Percentiles rank a stretch among this genome's conserved stretches.
phyloP scores from a whole-genome alignment of 345 rosid species.

The Eucalyptus coolabah region DNA sequence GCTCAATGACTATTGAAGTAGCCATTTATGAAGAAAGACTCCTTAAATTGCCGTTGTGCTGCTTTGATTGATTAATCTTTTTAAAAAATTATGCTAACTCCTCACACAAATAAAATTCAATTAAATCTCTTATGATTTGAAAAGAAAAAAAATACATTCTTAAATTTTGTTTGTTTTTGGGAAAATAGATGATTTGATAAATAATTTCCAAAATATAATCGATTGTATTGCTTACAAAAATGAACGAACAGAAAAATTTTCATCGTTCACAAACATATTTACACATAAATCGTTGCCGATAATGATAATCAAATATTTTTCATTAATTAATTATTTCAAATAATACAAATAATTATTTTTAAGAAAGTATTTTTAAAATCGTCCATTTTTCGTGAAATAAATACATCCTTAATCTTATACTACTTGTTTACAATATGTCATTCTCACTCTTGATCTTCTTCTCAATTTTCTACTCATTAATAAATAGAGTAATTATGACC shows the following conservation, averaged over 20 bases:
- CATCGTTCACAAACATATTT: not conserved
- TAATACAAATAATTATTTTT: no score
- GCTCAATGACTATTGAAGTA: not conserved
- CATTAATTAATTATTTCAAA: no score
- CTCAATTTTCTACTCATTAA: not conserved
- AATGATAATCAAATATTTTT: no score
- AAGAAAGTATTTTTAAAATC: no score
- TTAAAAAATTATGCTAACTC: not conserved
- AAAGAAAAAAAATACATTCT: no score
- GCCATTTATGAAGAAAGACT: no score
- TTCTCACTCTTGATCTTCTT: not conserved
- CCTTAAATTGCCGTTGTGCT: not conserved
- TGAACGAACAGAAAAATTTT: no score
- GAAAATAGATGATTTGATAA: no score
- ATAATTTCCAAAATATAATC: no score
- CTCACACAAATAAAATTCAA: not conserved
- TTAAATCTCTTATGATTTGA: not conserved
- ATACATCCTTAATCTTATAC: not conserved
- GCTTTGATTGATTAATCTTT: not conserved
- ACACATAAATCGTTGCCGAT: not conserved
- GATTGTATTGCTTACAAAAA: no score
- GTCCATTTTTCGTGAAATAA: no score
- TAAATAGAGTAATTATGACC: not conserved
- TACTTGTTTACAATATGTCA: not conserved
- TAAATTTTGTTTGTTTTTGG: fast-evolving